A percentile compares a stretch with the other conserved stretches of the same genome.
Conservation (phyloP, 163 green algal genomes). For the Picocystis sp. region DNA sequence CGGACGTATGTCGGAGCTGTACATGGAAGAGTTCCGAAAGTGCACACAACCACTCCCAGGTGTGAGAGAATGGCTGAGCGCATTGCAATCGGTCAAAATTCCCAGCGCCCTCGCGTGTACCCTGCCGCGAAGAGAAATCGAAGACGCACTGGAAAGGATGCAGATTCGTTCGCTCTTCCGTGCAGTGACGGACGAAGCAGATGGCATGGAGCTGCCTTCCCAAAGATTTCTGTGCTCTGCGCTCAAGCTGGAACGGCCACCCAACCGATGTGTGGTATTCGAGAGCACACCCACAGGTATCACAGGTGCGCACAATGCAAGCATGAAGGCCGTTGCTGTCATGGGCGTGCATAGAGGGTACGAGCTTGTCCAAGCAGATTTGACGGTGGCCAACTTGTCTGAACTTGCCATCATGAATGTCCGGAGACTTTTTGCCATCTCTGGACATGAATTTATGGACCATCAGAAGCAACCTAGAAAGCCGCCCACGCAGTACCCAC, state of each 20-base stretch:
- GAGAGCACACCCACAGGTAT: slow-evolving; percentile 38
- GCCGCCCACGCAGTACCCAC: too few relatives aligned
- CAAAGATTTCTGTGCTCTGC: slow-evolving; percentile 62
- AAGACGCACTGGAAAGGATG: slow-evolving; percentile 18
- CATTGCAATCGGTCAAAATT: slow-evolving; percentile 36
- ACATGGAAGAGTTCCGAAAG: slow-evolving; percentile 22
- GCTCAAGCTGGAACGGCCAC: slow-evolving; percentile 59
- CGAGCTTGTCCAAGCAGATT: slow-evolving; percentile 57
- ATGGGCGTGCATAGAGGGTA: slow-evolving; percentile 28
- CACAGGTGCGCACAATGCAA: slow-evolving; percentile 80
- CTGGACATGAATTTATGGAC: slow-evolving; percentile 42
- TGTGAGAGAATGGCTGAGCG: slow-evolving; percentile 47
- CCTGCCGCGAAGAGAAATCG: slow-evolving; percentile 4
- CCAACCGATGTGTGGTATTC: slow-evolving; percentile 73
- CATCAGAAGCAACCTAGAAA: not conserved
- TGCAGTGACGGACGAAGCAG: slow-evolving; percentile 46
- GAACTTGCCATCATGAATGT: slow-evolving; percentile 79
- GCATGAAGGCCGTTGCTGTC: slow-evolving; percentile 54
- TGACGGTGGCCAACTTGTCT: slow-evolving; percentile 45
- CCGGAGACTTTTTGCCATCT: slow-evolving; percentile 58
- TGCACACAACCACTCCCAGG: slow-evolving; percentile 25
- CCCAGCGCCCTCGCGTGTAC: slow-evolving; percentile 34
- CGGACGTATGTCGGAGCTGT: slow-evolving; percentile 28
- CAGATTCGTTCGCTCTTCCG: slow-evolving; percentile 13
- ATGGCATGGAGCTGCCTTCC: slow-evolving; percentile 64